Conservation (phyloP, 139 green algal species). For the Raphidocelis subcapitata region DNA sequence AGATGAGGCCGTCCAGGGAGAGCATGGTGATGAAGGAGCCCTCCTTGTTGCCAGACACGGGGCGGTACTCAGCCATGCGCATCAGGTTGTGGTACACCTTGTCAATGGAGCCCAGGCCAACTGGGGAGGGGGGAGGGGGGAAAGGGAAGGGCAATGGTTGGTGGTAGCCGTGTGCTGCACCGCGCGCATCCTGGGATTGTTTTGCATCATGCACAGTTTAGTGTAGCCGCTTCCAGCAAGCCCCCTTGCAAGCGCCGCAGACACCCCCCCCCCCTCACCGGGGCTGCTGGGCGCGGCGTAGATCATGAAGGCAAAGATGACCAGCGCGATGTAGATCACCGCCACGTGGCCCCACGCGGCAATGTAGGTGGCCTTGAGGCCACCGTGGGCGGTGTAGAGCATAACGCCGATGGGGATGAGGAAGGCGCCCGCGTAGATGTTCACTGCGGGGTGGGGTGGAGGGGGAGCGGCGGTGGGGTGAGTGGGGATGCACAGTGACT, state of each 20-base stretch:
- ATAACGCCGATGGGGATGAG: constrained; percentile 78
- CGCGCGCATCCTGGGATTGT: too few relatives aligned
- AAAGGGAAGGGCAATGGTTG: too few relatives aligned
- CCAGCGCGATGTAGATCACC: constrained; percentile 86
- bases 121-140: background rate
- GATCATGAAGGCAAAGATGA: constrained; percentile 76
- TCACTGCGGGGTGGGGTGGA: constrained; percentile 20
- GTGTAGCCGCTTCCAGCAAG: too few relatives aligned
- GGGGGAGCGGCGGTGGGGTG: too few relatives aligned
- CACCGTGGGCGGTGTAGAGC: constrained; percentile 88
- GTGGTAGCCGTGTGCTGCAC: too few relatives aligned
- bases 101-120: constrained; percentile 39
- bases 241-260: too few relatives aligned
- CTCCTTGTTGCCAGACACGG: constrained; percentile 78
- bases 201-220: too few relatives aligned
- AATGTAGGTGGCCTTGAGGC: constrained; percentile 92
- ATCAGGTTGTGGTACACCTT: constrained; percentile 75
- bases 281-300: constrained; percentile 19
- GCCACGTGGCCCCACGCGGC: constrained; percentile 66
- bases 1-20: constrained; percentile 83
- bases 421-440: constrained; percentile 58
- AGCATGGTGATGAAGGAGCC: constrained; percentile 93
- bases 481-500: too few relatives aligned
- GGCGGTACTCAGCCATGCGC: constrained; percentile 28
- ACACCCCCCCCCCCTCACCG: too few relatives aligned